These are phyloP conservation scores for Suillus bovinus DNA, from an alignment of 768 basidiomycete genomes.

Conservation along the genomic window DNA sequence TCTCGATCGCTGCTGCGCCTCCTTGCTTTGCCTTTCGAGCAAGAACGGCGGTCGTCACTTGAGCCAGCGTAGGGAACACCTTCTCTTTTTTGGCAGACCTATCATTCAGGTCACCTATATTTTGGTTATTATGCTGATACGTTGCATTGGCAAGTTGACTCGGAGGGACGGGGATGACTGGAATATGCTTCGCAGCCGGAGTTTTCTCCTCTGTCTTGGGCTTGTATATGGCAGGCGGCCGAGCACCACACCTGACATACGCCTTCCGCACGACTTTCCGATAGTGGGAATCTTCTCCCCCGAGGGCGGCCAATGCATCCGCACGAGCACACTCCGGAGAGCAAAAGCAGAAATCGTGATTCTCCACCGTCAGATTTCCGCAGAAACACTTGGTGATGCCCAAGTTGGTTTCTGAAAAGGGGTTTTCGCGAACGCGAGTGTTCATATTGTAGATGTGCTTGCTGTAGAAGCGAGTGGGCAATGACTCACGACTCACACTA, in stretches of 20 bases:
- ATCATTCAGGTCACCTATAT: not conserved
- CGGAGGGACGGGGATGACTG: not conserved
- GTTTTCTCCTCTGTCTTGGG: not conserved
- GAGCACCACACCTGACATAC: not conserved
- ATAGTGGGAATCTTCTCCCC: slow-evolving; percentile 5
- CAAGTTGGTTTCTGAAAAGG: not conserved
- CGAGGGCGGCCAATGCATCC: slow-evolving; percentile 1
- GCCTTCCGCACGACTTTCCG: slow-evolving; percentile 6
- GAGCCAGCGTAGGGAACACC: not conserved
- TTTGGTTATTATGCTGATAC: not conserved
- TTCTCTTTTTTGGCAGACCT: not conserved
- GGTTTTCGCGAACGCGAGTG: no score
- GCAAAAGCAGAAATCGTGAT: slow-evolving; percentile 10
- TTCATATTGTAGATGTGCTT: not conserved
- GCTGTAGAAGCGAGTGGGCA: not conserved
- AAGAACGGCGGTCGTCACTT: slow-evolving; percentile 2
- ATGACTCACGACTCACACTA: not conserved
- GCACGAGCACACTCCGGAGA: slow-evolving; percentile 7
- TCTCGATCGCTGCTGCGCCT: not conserved
- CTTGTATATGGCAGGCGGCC: not conserved
- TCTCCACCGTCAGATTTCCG: not conserved
- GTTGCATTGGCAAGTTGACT: not conserved
- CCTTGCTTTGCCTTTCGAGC: not conserved
- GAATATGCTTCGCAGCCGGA: not conserved
- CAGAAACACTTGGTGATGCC: slow-evolving; percentile 3